A percentile compares a stretch with the other conserved stretches of the same genome.
Evolutionary conservation across 768 basidiomycete species (phyloP).

Genomic region (Vararia minispora): DNA sequence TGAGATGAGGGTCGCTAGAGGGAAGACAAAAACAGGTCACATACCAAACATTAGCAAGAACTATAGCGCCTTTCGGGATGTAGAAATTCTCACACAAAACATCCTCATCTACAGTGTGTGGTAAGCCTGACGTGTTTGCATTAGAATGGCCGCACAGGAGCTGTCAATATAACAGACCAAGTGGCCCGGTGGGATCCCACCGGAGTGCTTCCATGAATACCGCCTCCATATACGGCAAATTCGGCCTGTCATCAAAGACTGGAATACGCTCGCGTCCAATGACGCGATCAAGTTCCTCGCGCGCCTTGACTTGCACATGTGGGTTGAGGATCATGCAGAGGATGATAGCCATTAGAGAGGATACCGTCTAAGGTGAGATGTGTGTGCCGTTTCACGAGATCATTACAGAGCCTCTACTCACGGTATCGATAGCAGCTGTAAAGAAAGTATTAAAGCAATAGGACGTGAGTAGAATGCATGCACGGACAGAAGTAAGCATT

Average conservation of each 20-base stretch:
- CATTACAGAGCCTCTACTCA: no score
- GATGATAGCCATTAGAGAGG: conserved; percentile 16
- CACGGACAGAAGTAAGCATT: conserved; percentile 2
- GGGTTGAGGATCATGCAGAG: conserved; percentile 18
- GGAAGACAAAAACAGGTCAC: neutral
- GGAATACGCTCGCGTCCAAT: conserved; percentile 17
- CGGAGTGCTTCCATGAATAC: conserved; percentile 15
- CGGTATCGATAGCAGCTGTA: no score
- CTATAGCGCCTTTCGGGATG: conserved; percentile 24
- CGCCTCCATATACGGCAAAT: conserved; percentile 13
- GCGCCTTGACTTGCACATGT: conserved; percentile 16
- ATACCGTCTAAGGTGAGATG: conserved; percentile 10
- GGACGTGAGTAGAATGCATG: no score
- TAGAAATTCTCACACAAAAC: conserved; percentile 18
- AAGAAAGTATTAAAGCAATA: no score
- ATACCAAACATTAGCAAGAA: conserved; percentile 25
- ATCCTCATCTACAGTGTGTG: conserved; percentile 11
- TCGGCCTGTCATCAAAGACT: conserved; percentile 11
- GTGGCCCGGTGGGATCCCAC: conserved; percentile 13
- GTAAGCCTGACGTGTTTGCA: no score
- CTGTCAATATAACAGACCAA: no score
- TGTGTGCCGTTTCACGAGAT: no score
- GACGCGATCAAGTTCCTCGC: conserved; percentile 18
- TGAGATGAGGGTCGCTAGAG: no score
- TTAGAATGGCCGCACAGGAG: no score